Base-by-base conservation (phyloP, 1,284 basidiomycete species). In the Gymnopus androsaceus region DNA sequence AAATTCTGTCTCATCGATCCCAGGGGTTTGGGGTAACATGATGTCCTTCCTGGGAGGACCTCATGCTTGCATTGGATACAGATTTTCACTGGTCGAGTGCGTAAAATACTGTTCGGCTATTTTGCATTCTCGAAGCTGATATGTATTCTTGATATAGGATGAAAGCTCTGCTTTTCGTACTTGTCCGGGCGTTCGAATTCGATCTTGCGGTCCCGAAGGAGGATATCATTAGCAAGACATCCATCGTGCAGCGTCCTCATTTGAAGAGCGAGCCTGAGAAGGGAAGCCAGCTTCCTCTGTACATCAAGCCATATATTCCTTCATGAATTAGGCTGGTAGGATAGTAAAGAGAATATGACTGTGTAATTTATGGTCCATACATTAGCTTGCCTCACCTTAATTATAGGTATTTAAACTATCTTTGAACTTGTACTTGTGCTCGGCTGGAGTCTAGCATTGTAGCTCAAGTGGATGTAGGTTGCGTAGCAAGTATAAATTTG, bases 221-320 rank as follows among this genome's bases (percentile, higher is more conserved):
- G 7, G 75, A 80, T 50, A 67, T 82, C n/a, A 59, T 61, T 12
- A 74, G 69, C 59, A 75, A 70, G 62, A 21, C 5, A 17, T 23
- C 45, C 12, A 28, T 84, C 56, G 79, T 84, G 25, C 82, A 79
- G 42, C 77, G 79, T 46, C 82, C 82, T 17, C 75, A 79, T 63
- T 76, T 84, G 55, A 81, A 77, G 62, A 79, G 78, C 15, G 72
- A 76, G 57, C 74, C 75, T 23, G 66, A 72, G 53, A 64, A 73
- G 55, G 78, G 81, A 36, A 83, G 81, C 67, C 80, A 80, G 68
- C 81, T 83, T 79, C 82, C 82, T 47, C 67, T 84, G 59, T 72
- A 73, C 62, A 72, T 83, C 12, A 55, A 49, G 30, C 34, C 31
- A 11, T 47, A 47, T 17, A 30, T 47, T n/a, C 45, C 17, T 3